Base-by-base conservation (phyloP, 129 eudicot species). In the Heracleum sosnowskyi region DNA sequence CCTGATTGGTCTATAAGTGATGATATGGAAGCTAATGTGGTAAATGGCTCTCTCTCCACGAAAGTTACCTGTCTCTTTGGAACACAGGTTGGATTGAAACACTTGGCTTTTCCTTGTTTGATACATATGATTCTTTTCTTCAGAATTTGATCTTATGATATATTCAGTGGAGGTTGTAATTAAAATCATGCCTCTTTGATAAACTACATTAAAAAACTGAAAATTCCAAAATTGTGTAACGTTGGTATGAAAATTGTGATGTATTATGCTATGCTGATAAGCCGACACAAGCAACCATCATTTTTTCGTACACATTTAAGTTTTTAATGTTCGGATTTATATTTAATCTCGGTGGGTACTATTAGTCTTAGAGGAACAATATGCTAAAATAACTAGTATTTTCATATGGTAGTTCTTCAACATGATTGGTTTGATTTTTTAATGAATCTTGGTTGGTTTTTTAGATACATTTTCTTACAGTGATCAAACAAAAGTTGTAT, bases 11-110 rank as follows among this genome's bases (percentile, higher is more conserved):
- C 79, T 6, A 73, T 85, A 31, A 51, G 78, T 74, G 28, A 28
- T 74, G 79, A 84, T 31, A 75, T 82, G 35, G 76, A 81, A 69
- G 85, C 85, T 55, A 75, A 83, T 73, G 78, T 78, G 77, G 80
- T 69, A 28, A 77, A 77, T 16, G 92, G 97, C 20, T 89, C 83
- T 77, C 78, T 96, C 8, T 72, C 96, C 4, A 64, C 87, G 3
- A 96, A 92, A 82, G 90, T 92, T 4, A 11, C 79, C n/a, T 89
- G 95, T 79, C 93, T 96, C 22, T 49, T 90, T 53, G 90, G 91
- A 85, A 53, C 92, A 90, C 88, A 92, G 95, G 99, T 96, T 44
- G 76, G 81, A 35, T 22, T 51, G n/a, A 44, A 18, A 2, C 63
- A 51, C 46, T 24, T 60, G 3, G 1, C 28, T 74, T 4, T 7